A percentile compares a stretch with the other conserved stretches of the same genome.
These are phyloP conservation scores for Daldinia grandis DNA, from an alignment of 495 filamentous ascomycete species.

Conservation along the genomic window DNA sequence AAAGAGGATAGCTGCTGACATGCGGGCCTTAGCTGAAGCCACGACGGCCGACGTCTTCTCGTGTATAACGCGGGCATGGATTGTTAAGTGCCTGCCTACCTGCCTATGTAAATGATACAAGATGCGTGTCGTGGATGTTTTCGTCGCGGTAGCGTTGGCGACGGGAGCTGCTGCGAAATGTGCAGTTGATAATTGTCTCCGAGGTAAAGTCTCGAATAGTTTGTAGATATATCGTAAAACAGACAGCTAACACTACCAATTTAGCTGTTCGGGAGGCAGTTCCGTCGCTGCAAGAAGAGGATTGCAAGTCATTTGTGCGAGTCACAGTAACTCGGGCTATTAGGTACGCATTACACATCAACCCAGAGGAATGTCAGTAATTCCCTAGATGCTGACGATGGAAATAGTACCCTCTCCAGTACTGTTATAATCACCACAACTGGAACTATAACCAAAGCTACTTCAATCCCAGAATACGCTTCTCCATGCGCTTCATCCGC, in stretches of 20 bases:
- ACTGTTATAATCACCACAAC: slow-evolving; percentile 6
- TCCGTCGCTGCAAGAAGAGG: slow-evolving; percentile 30
- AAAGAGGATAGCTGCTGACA: neutral
- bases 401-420: slow-evolving; percentile 12
- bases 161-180: slow-evolving; percentile 21
- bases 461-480: slow-evolving; percentile 36
- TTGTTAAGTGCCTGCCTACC: neutral
- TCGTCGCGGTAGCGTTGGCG: slow-evolving; percentile 7
- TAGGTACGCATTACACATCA: slow-evolving; percentile 29
- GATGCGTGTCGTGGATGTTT: slow-evolving; percentile 21
- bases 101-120: slow-evolving; percentile 9
- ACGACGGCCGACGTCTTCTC: slow-evolving; percentile 2
- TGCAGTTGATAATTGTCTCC: slow-evolving; percentile 33
- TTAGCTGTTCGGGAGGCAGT: slow-evolving; percentile 33
- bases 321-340: slow-evolving; percentile 40
- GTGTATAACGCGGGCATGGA: slow-evolving; percentile 5
- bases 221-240: neutral
- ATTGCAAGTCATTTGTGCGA: slow-evolving; percentile 43
- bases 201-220: slow-evolving; percentile 30
- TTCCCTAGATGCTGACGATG: neutral
- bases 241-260: slow-evolving; percentile 6
- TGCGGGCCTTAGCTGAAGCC: neutral
- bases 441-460: slow-evolving; percentile 1
- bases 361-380: too few species aligned
- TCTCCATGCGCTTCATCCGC: slow-evolving; percentile 24